A percentile compares a stretch with the other conserved stretches of the same genome.
Evolutionary conservation across 1,284 basidiomycete genomes (phyloP).

Genomic region (Coniferiporia weirii): DNA sequence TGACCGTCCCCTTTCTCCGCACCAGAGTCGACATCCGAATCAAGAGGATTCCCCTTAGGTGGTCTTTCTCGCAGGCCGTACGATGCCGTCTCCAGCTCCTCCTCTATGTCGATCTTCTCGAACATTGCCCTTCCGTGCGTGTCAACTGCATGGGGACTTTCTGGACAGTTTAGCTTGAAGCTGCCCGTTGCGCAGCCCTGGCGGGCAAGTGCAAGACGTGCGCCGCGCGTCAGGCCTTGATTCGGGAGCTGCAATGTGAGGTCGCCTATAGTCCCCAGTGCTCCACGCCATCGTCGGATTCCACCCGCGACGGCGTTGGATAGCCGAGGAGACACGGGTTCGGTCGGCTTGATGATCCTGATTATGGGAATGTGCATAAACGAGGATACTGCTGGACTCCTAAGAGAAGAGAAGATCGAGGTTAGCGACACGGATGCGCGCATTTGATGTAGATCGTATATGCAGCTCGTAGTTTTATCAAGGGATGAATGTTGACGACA

Average conservation of each 20-base stretch:
- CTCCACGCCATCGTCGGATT: constrained; percentile 14
- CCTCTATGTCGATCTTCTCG: constrained; percentile 7
- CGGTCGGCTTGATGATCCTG: background rate
- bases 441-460: background rate
- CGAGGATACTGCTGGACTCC: background rate
- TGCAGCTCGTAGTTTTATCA: background rate
- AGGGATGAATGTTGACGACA: background rate
- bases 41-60: background rate
- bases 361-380: constrained; percentile 2
- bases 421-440: constrained; percentile 12
- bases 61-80: constrained; percentile 9
- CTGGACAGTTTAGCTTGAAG: constrained; percentile 14
- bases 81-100: constrained; percentile 9
- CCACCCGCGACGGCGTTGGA: background rate
- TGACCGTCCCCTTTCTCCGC: background rate
- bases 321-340: background rate
- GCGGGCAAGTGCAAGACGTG: constrained; percentile 14
- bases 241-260: constrained; percentile 9
- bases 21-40: background rate
- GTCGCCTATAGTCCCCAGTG: constrained; percentile 10
- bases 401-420: constrained; percentile 11
- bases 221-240: constrained; percentile 14
- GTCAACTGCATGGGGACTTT: constrained; percentile 11
- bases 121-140: constrained; percentile 5
- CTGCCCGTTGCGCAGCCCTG: constrained; percentile 17